These are phyloP conservation scores for Apiotrichum brassicae DNA, from an alignment of 1,284 basidiomycete genomes.

Conservation along the genomic window DNA sequence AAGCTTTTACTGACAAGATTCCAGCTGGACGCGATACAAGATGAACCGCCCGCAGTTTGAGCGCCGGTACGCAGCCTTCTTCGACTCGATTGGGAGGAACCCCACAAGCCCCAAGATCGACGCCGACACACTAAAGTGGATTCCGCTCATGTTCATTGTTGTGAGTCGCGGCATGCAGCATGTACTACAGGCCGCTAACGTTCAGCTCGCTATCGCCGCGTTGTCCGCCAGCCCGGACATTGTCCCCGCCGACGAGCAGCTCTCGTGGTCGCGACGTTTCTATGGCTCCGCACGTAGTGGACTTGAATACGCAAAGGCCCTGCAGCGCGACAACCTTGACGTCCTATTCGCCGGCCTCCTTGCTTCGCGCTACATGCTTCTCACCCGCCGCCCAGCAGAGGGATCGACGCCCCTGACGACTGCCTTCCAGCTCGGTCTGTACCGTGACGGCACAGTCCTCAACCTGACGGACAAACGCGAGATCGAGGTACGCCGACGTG, in stretches of 20 bases:
- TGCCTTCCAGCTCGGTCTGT: constrained; percentile 48
- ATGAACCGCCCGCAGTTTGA: constrained; percentile 46
- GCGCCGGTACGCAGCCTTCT: constrained; percentile 41
- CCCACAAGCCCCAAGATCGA: constrained; percentile 44
- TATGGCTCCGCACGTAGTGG: constrained; percentile 46
- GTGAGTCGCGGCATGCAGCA: constrained; percentile 38
- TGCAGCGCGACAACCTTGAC: constrained; percentile 48
- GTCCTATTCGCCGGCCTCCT: constrained; percentile 47
- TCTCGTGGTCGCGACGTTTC: constrained; percentile 44
- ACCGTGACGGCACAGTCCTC: constrained; percentile 47
- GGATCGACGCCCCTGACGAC: constrained; percentile 47
- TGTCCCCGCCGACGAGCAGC: constrained; percentile 41
- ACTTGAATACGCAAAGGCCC: constrained; percentile 46
- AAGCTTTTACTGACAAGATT: constrained; percentile 2
- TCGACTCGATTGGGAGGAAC: constrained; percentile 42
- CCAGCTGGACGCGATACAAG: constrained; percentile 49
- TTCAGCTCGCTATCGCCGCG: constrained; percentile 46
- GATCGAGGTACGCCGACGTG: constrained; percentile 47
- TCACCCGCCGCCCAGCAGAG: constrained; percentile 47
- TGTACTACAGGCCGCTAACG: constrained; percentile 6
- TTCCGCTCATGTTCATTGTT: constrained; percentile 48
- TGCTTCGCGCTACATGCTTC: constrained; percentile 48
- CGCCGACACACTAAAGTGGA: constrained; percentile 46
- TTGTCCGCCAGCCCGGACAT: constrained; percentile 45
- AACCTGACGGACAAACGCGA: constrained; percentile 46